These are phyloP conservation scores for Pleodorina starrii DNA, from an alignment of 139 green algal genomes.

Conservation along the genomic window DNA sequence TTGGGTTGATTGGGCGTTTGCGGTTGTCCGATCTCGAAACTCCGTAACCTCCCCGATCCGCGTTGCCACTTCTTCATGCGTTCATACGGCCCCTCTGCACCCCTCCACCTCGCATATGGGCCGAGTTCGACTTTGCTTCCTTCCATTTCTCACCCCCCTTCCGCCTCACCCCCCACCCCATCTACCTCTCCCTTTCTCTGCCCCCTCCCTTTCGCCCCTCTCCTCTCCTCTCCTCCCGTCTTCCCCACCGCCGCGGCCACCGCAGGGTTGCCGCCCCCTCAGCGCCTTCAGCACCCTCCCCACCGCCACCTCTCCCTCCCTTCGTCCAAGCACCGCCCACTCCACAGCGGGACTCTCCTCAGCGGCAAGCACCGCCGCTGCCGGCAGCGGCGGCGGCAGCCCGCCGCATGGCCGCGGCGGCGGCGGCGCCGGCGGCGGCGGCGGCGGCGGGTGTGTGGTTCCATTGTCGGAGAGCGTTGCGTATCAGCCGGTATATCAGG, in stretches of 20 bases:
- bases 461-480: conserved; percentile 36
- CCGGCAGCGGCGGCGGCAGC: neutral
- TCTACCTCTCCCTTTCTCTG: no score
- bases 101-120: no score
- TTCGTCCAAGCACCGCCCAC: neutral
- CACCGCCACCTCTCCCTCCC: neutral
- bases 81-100: no score
- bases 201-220: neutral
- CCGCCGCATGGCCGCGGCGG: neutral
- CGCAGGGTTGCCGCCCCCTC: conserved; percentile 23
- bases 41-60: no score
- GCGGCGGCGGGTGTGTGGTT: neutral
- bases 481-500: conserved; percentile 60
- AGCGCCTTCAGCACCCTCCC: conserved; percentile 37
- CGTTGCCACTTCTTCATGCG: no score
- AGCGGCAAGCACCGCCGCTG: neutral
- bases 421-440: neutral
- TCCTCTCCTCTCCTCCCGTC: neutral
- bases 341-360: no score
- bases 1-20: neutral
- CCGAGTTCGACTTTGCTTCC: neutral
- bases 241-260: no score
- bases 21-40: no score
- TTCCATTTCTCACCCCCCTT: neutral
- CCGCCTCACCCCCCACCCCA: neutral